Base-by-base conservation (phyloP, 768 basidiomycete species). In the Lactarius hatsudake region DNA sequence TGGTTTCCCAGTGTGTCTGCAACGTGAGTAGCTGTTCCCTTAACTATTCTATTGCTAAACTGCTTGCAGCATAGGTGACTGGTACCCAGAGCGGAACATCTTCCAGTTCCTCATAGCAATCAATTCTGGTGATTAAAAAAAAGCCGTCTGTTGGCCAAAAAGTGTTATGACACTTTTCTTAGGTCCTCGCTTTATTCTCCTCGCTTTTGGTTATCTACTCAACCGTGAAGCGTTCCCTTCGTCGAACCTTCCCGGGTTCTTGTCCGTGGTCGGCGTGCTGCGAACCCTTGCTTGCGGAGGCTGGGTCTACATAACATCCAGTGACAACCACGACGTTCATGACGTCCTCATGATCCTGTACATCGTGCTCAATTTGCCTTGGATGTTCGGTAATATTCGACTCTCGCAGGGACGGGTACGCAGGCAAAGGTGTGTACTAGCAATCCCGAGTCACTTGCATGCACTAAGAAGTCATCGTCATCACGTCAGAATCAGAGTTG, bases 1-100 rank as follows among this genome's bases (percentile, higher is more conserved):
- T 95, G 90, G 90, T 91, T 92, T 70, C 94, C 94, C 8, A 94
- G 92, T 5, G 94, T 96, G 10, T 92, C 91, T 45, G 88, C 90
- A 15, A 89, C 91, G 87, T 90, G 74, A 68, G 88, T 80, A 56
- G 15, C 13, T 40, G 34, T 60, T 36, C 36, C 18, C 4, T 15
- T 9, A 7, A n/a, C n/a, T 20, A 56, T 13, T 56, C 17, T 43
- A 32, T 30, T 28, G 30, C 20, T 26, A 23, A 53, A 17, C 34
- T 30, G 28, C 2, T 5, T 42, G n/a, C 30, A 94, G 92, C 7
- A 91, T 95, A 62, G 94, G 94, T 3, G 94, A 96, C 79, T 93
- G 91, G 89, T 92, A 89, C 69, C 93, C 92, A 42, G 91, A 95
- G 70, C 81, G 91, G 51, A 92, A 87, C 68, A 75, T 93, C 48